Percentiles rank a stretch among this genome's conserved stretches.
These are phyloP conservation scores for Flaveria ramosissima DNA, from an alignment of 129 eudicot genomes.

Conservation along the genomic window DNA sequence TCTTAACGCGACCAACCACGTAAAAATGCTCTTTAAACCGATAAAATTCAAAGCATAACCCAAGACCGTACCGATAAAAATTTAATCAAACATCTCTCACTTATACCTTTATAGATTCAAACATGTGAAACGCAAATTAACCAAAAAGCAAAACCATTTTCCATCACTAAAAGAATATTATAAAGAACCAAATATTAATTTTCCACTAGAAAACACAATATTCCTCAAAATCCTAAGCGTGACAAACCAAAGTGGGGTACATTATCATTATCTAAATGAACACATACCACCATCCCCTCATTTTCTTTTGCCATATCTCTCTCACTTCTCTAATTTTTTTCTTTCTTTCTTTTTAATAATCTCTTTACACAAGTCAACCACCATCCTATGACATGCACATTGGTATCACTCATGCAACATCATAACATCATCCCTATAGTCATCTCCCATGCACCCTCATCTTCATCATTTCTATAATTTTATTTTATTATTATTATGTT, in stretches of 20 bases:
- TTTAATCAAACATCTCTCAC: too few relatives aligned
- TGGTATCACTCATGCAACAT: conserved; percentile 42
- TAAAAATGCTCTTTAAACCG: too few relatives aligned
- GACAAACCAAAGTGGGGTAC: conserved; percentile 73
- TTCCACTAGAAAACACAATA: conserved; percentile 41
- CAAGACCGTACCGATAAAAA: too few relatives aligned
- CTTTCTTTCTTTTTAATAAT: neutral
- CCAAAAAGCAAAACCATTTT: neutral
- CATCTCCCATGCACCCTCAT: conserved; percentile 20
- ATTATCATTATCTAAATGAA: conserved; percentile 48
- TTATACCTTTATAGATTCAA: neutral
- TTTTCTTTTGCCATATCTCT: conserved; percentile 22
- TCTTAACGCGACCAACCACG: too few relatives aligned
- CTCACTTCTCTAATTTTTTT: conserved; percentile 21
- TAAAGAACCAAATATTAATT: conserved; percentile 5
- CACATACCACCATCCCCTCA: conserved; percentile 27
- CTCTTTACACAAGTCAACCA: conserved; percentile 53
- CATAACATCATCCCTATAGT: conserved; percentile 46
- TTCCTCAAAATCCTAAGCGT: conserved; percentile 68
- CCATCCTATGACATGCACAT: conserved; percentile 46
- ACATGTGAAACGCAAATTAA: neutral
- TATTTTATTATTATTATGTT: conserved; percentile 22
- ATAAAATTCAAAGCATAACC: too few relatives aligned
- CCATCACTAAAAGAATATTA: conserved; percentile 37
- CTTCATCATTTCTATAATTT: neutral